A percentile compares a stretch with the other conserved stretches of the same genome.
phyloP scores from a whole-genome alignment of 768 basidiomycete genomes.

The Rhodotorula diobovata region DNA sequence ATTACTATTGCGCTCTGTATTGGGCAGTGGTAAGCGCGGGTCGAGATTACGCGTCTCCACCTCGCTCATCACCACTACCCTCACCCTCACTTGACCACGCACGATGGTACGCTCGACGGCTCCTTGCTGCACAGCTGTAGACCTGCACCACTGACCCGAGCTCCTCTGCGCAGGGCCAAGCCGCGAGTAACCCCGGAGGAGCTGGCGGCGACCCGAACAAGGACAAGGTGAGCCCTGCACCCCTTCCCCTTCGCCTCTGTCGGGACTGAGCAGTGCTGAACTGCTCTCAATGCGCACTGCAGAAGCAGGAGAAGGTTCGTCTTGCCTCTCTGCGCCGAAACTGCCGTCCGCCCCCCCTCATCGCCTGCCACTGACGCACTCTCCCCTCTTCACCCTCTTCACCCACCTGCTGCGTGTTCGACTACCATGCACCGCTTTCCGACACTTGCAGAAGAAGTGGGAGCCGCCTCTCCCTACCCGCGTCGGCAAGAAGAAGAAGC shows the following conservation, averaged over 20 bases:
- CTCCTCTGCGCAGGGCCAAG: slow-evolving; percentile 2
- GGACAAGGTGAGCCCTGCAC: slow-evolving; percentile 30
- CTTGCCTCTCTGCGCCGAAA: no score
- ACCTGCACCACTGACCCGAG: no score
- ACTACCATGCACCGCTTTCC: background rate
- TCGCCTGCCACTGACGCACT: slow-evolving; percentile 29
- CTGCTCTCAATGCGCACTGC: background rate
- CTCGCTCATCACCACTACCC: background rate
- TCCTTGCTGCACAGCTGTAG: background rate
- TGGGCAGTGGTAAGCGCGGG: background rate
- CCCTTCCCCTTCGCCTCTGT: background rate
- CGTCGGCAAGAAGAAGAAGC: slow-evolving; percentile 89
- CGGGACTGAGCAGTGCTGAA: background rate
- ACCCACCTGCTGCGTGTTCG: background rate
- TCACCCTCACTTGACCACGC: no score
- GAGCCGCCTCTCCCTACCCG: slow-evolving; percentile 95
- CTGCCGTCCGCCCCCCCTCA: background rate
- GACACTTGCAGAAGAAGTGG: slow-evolving; percentile 76
- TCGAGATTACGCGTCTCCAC: background rate
- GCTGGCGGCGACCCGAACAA: slow-evolving; percentile 16
- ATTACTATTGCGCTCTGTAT: background rate
- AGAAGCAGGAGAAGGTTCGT: slow-evolving; percentile 40
- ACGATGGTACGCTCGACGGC: background rate
- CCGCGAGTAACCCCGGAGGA: slow-evolving; percentile 1
- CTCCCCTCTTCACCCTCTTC: background rate